Conservation (phyloP, 371 early-diverging fungal genomes). For the Apophysomyces elegans region DNA sequence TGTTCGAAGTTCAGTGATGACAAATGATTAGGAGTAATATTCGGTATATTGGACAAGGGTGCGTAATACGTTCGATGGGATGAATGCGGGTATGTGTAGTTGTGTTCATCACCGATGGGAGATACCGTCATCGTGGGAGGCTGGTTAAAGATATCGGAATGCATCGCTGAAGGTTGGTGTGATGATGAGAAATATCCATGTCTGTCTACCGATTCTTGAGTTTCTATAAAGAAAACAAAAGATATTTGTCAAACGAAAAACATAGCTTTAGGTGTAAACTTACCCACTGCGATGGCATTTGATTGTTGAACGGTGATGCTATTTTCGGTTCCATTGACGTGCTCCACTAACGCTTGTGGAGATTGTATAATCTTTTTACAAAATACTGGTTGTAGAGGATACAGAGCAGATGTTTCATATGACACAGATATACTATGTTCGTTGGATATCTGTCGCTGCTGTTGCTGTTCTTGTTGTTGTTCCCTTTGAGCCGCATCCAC, state of each 20-base stretch:
- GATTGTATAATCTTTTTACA: conserved; percentile 2
- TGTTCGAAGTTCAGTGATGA: background rate
- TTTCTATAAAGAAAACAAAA: background rate
- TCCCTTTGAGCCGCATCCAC: background rate
- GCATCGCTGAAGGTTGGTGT: background rate
- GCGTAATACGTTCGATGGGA: background rate
- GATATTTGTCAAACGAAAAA: background rate
- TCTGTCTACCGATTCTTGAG: background rate
- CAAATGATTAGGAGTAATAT: background rate
- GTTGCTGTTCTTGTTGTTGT: background rate
- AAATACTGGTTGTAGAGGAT: background rate
- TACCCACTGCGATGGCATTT: conserved; percentile 7
- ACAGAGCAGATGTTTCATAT: background rate
- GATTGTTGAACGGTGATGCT: background rate
- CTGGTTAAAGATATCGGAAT: background rate
- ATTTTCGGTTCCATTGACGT: conserved; percentile 2
- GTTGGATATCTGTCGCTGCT: background rate
- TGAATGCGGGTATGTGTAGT: background rate
- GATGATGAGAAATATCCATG: conserved; percentile 1
- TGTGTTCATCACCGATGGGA: background rate
- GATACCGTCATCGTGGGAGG: background rate
- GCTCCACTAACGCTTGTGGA: background rate
- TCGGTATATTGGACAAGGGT: background rate
- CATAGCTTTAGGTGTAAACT: conserved; percentile 4
- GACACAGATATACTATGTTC: background rate